These are phyloP conservation scores for Macrocystidia cucumis DNA, from an alignment of 1,284 basidiomycete species.

Conservation along the genomic window DNA sequence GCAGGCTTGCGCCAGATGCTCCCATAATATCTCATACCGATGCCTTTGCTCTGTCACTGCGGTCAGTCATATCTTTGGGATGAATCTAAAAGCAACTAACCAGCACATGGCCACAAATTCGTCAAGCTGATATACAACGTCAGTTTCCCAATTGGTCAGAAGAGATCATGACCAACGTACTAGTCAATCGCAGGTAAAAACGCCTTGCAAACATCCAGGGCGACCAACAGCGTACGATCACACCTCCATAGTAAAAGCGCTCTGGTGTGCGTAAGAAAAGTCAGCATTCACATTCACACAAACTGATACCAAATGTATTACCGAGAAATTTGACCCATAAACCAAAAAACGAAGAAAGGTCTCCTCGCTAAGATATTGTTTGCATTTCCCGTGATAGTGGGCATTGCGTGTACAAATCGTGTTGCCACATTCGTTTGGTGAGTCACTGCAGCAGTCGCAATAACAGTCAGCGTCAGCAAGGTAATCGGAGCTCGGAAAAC, in stretches of 20 bases:
- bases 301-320: conserved; percentile 17
- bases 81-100: conserved; percentile 25
- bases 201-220: conserved; percentile 58
- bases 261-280: conserved; percentile 22
- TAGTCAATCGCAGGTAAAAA: conserved; percentile 59
- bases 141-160: conserved; percentile 3
- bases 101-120: conserved; percentile 59
- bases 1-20: conserved; percentile 41
- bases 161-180: conserved; percentile 17
- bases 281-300: not conserved
- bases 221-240: conserved; percentile 51
- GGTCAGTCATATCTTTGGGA: conserved; percentile 3
- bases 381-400: conserved; percentile 54
- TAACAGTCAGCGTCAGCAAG: conserved; percentile 8
- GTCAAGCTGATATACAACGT: conserved; percentile 29
- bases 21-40: conserved; percentile 38
- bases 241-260: conserved; percentile 54
- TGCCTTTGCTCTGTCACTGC: conserved; percentile 39
- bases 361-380: conserved; percentile 44
- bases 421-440: conserved; percentile 58
- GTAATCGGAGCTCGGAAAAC: conserved; percentile 20
- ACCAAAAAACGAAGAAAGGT: conserved; percentile 72
- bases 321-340: conserved; percentile 67
- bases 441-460: conserved; percentile 42
- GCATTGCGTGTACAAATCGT: conserved; percentile 50